Conservation (phyloP, 352 stramenopile genomes). For the Thraustotheca clavata region DNA sequence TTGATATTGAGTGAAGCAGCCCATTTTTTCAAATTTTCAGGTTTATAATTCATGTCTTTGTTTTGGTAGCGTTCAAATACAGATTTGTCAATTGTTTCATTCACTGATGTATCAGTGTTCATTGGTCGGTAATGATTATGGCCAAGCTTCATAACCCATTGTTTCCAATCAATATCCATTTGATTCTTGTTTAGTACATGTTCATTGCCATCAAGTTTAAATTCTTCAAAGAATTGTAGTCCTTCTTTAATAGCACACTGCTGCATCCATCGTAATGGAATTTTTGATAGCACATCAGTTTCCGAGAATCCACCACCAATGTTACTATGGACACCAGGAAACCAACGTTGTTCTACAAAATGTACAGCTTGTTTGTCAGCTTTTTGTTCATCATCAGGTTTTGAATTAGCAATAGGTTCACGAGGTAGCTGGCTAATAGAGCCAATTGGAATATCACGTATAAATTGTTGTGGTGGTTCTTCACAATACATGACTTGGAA, state of each 20-base stretch:
- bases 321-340: neutral
- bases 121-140: neutral
- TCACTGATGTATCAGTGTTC: neutral
- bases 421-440: neutral
- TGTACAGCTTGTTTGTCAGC: neutral
- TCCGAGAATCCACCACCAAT: neutral
- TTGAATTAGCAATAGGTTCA: too few relatives aligned
- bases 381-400: neutral
- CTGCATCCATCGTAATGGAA: neutral
- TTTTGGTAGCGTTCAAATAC: slow-evolving; percentile 6
- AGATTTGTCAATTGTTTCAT: neutral
- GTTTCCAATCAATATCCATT: slow-evolving; percentile 7
- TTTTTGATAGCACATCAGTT: neutral
- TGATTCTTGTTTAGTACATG: neutral
- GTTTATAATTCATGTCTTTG: neutral
- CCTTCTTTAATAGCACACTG: neutral
- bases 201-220: neutral
- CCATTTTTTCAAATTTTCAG: neutral
- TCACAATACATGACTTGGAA: slow-evolving; percentile 4
- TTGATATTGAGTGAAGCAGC: neutral
- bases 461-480: neutral
- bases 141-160: neutral
- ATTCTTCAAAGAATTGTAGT: neutral
- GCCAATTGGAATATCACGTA: neutral
- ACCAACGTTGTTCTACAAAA: slow-evolving; percentile 1